These are phyloP conservation scores for Aspergillus sclerotioniger DNA, from an alignment of 495 filamentous ascomycete genomes.

Conservation along the genomic window DNA sequence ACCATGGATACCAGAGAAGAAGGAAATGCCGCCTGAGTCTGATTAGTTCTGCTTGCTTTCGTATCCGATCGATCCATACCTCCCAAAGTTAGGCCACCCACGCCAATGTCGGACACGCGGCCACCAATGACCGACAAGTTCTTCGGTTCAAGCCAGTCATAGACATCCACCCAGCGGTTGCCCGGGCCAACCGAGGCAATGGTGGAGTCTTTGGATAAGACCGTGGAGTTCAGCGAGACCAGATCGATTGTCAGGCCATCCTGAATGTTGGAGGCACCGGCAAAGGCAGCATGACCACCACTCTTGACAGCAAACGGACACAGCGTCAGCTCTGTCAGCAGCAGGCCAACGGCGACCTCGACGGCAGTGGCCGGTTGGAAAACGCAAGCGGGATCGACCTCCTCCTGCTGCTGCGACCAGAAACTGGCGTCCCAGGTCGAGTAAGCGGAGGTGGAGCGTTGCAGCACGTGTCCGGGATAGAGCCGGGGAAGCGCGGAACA, in stretches of 20 bases:
- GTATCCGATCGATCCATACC: conserved; percentile 18
- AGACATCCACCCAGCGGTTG: conserved; percentile 45
- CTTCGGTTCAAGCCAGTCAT: conserved; percentile 44
- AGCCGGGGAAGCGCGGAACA: background rate
- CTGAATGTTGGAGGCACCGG: conserved; percentile 26
- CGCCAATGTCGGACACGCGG: conserved; percentile 52
- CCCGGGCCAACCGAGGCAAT: conserved; percentile 28
- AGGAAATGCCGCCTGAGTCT: conserved; percentile 25
- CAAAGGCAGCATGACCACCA: conserved; percentile 41
- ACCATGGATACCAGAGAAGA: conserved; percentile 45
- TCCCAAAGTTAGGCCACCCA: conserved; percentile 50
- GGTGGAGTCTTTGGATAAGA: background rate
- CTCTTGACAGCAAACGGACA: conserved; percentile 44
- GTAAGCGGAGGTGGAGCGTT: background rate
- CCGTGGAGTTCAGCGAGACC: background rate
- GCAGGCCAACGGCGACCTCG: conserved; percentile 22
- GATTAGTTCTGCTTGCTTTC: background rate
- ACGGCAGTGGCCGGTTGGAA: conserved; percentile 23
- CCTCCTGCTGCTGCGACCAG: conserved; percentile 51
- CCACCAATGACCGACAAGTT: conserved; percentile 53
- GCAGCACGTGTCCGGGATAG: background rate
- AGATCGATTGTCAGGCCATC: background rate
- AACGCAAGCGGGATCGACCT: conserved; percentile 27
- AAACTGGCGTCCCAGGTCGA: conserved; percentile 12
- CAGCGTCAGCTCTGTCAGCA: conserved; percentile 21